Base-by-base conservation (phyloP, 768 basidiomycete species). In the Amanita inopinata region DNA sequence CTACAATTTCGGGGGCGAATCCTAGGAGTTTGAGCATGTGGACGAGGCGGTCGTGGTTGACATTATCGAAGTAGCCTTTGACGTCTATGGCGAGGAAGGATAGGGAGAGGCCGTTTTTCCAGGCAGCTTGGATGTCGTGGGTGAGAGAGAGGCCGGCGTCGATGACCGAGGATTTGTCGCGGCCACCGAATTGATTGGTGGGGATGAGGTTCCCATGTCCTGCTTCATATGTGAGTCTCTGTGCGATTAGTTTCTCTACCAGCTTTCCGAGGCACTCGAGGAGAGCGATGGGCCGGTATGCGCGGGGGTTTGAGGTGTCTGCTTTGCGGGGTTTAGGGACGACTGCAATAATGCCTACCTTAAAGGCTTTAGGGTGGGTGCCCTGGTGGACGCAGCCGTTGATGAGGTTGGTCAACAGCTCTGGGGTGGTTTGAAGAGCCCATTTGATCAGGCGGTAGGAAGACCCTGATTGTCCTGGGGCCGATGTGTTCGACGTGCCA, bases 111-210 rank as follows among this genome's bases (percentile, higher is more conserved):
- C 45, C 45, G 6, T 17, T 12, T 10, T 12, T n/a, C 40, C 39
- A 32, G 11, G 20, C 45, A 10, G 22, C 12, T 11, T 20, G 10
- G 45, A 32, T 28, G 8, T 22, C 11, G 17, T 41, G 28, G 11
- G 31, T 23, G 11, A 46, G 19, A 14, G 30, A 23, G 12, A 33
- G 24, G 18, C 24, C 45, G 7, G 45, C 45, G 22, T 46, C 39
- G 9, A 20, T 31, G 11, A 31, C 33, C 17, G 38, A 30, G 7
- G 31, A 9, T 11, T 31, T n/a, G 9, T 20, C 8, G 19, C 32
- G n/a, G 3, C 45, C 39, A 2, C 45, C 39, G 17, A 43, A 43
- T 33, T 46, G 45, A 14, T 33, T 33, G 8, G 45, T 23, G 30
- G 43, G 39, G 25, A 41, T 15, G 5, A 46, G 20, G n/a, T 11